Percentiles rank a stretch among this genome's conserved stretches.
Conservation (phyloP, 805 yeast species). For the Metschnikowia reukaufii region DNA sequence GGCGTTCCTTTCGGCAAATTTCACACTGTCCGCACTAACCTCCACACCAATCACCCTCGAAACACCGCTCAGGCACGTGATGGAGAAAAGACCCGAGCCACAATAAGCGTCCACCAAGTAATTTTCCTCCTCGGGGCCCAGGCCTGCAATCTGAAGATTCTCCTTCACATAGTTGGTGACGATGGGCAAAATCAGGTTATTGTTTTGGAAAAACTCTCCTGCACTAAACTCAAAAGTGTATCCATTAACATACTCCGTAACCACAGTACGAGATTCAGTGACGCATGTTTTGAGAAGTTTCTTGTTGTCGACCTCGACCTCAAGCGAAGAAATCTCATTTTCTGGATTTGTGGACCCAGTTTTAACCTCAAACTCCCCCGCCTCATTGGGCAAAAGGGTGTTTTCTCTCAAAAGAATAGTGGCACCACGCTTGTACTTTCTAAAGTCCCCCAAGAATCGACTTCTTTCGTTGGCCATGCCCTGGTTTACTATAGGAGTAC, state of each 20-base stretch:
- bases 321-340: conserved; percentile 30
- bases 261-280: conserved; percentile 74
- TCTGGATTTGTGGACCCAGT: conserved; percentile 46
- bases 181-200: conserved; percentile 82
- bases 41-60: conserved; percentile 90
- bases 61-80: conserved; percentile 81
- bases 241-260: conserved; percentile 74
- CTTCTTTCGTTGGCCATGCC: conserved; percentile 73
- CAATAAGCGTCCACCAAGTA: conserved; percentile 93
- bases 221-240: conserved; percentile 85
- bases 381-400: conserved; percentile 44
- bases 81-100: conserved; percentile 92
- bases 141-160: conserved; percentile 51
- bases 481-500: conserved; percentile 72
- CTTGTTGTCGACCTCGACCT: conserved; percentile 25
- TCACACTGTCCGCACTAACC: conserved; percentile 85
- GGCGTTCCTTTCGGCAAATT: conserved; percentile 84
- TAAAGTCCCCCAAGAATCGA: conserved; percentile 48
- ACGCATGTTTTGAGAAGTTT: conserved; percentile 66
- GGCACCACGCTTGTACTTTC: conserved; percentile 69
- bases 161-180: conserved; percentile 80
- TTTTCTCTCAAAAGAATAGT: conserved; percentile 84
- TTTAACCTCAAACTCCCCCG: conserved; percentile 21
- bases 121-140: conserved; percentile 35
- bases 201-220: conserved; percentile 93